phyloP scores from a whole-genome alignment of 495 filamentous ascomycete species.

The Lentithecium fluviatile region DNA sequence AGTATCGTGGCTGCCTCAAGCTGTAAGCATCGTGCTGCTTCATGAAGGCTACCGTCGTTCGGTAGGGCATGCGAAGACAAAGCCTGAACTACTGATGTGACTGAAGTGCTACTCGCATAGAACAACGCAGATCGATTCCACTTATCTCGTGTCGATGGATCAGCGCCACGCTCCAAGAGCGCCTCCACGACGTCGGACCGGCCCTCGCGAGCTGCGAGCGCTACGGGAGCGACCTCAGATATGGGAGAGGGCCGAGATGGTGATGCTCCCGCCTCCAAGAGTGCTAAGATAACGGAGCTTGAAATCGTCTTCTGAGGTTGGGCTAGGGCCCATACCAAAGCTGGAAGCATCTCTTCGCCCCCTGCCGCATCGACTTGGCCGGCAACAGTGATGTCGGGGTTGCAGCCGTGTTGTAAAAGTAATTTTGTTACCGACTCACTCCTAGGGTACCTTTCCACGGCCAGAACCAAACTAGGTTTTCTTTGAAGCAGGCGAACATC shows the following conservation, averaged over 20 bases:
- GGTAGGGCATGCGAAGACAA: slow-evolving; percentile 14
- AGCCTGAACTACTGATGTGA: slow-evolving; percentile 2
- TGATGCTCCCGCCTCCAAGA: slow-evolving; percentile 25
- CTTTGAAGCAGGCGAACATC: not conserved
- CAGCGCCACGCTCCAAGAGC: slow-evolving; percentile 21
- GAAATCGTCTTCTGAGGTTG: slow-evolving; percentile 30
- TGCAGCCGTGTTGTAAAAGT: slow-evolving; percentile 19
- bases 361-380: slow-evolving; percentile 2
- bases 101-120: slow-evolving; percentile 19
- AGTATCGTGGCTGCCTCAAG: slow-evolving; percentile 6
- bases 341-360: slow-evolving; percentile 20
- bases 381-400: slow-evolving; percentile 8
- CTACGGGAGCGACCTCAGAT: slow-evolving; percentile 17
- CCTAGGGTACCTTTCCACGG: slow-evolving; percentile 22
- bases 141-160: slow-evolving; percentile 24
- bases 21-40: slow-evolving; percentile 25
- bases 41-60: slow-evolving; percentile 32
- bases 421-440: not conserved
- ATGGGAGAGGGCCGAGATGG: slow-evolving; percentile 1
- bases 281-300: slow-evolving; percentile 18
- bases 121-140: slow-evolving; percentile 29
- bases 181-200: slow-evolving; percentile 18
- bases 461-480: slow-evolving; percentile 15
- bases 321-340: slow-evolving; percentile 27
- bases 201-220: slow-evolving; percentile 25